phyloP scores from a whole-genome alignment of 2,329 filamentous ascomycete genomes.

The Aspergillus thermomutatus region DNA sequence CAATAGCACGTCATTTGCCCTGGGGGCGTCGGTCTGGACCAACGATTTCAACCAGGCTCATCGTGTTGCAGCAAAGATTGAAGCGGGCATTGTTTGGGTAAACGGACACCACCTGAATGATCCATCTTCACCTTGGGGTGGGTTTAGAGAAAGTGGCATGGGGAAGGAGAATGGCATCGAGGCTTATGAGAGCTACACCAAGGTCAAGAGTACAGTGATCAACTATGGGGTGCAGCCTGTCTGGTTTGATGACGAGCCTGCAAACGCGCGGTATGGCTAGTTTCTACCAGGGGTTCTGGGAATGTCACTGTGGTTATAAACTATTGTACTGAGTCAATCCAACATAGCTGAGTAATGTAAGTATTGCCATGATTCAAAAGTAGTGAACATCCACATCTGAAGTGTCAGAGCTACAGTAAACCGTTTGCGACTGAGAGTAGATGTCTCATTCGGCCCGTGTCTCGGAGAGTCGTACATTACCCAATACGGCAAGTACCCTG shows the following conservation, averaged over 20 bases:
- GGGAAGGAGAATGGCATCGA: constrained; percentile 71
- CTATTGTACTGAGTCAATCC: no score
- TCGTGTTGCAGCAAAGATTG: constrained; percentile 45
- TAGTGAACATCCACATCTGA: no score
- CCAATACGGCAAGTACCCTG: no score
- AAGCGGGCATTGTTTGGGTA: constrained; percentile 48
- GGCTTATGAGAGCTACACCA: constrained; percentile 58
- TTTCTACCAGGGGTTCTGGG: background rate
- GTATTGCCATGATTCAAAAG: no score
- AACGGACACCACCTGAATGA: constrained; percentile 67
- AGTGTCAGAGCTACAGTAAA: no score
- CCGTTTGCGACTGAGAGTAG: no score
- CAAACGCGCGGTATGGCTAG: constrained; percentile 60
- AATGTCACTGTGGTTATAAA: no score
- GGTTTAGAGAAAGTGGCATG: constrained; percentile 62
- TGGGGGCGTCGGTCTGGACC: constrained; percentile 52
- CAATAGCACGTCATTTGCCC: constrained; percentile 50
- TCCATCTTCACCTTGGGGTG: constrained; percentile 68
- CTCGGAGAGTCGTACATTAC: no score
- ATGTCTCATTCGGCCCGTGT: no score
- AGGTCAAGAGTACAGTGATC: constrained; percentile 42
- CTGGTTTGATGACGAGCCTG: constrained; percentile 63
- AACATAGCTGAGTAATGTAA: no score
- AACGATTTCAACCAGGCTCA: constrained; percentile 49
- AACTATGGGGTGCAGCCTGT: constrained; percentile 65